A percentile compares a stretch with the other conserved stretches of the same genome.
phyloP scores from a whole-genome alignment of 164 flowering plant species.

The Stephania cephalantha region DNA sequence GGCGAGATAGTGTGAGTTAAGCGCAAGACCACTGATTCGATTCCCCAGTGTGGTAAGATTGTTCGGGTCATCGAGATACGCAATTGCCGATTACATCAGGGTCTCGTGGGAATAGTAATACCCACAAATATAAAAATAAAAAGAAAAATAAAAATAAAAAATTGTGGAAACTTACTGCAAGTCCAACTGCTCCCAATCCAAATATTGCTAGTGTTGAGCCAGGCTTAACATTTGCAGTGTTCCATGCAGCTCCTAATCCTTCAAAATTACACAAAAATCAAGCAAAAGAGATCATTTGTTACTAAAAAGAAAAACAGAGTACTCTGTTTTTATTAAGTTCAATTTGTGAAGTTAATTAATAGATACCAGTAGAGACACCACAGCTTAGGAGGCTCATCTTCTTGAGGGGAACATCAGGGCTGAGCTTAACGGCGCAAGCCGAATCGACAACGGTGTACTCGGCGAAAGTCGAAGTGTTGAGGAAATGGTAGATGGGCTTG shows the following conservation, averaged over 20 bases:
- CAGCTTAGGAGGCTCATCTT: conserved; percentile 58
- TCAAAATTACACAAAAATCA: not conserved
- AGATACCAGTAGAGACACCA: conserved; percentile 58
- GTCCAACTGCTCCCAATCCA: conserved; percentile 76
- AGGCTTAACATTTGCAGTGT: conserved; percentile 52
- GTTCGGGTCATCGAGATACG: too few relatives aligned
- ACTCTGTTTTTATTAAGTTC: too few relatives aligned
- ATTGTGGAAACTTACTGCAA: conserved; percentile 42
- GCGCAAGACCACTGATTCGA: too few relatives aligned
- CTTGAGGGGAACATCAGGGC: conserved; percentile 33
- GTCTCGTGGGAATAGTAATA: too few relatives aligned
- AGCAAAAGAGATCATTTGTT: too few relatives aligned
- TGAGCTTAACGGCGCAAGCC: conserved; percentile 53
- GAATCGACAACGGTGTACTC: conserved; percentile 63
- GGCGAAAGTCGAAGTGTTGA: conserved; percentile 64
- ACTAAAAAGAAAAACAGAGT: too few relatives aligned
- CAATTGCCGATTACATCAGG: too few relatives aligned
- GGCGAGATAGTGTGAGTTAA: too few relatives aligned
- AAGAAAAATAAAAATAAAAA: too few relatives aligned
- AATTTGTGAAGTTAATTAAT: not conserved
- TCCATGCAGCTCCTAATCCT: conserved; percentile 83
- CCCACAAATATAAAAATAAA: too few relatives aligned
- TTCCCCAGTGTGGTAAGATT: too few relatives aligned
- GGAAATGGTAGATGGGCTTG: conserved; percentile 57
- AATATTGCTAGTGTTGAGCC: conserved; percentile 61